phyloP scores from a whole-genome alignment of 2,329 filamentous ascomycete genomes.

The Coniosporium tulheliwenetii region DNA sequence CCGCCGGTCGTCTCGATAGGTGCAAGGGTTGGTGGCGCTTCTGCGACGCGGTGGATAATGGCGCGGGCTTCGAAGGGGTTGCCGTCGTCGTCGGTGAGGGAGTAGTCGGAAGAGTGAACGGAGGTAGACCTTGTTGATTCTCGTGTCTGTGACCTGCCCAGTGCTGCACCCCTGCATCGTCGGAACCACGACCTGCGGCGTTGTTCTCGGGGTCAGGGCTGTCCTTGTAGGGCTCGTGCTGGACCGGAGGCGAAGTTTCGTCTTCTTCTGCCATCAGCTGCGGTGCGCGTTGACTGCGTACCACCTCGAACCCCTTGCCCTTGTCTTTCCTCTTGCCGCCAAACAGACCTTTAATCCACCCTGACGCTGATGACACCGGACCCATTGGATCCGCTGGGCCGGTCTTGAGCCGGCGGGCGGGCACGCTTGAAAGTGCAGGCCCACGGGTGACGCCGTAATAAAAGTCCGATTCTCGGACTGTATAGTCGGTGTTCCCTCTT shows the following conservation, averaged over 20 bases:
- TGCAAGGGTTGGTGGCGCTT: conserved; percentile 41
- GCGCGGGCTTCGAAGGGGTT: conserved; percentile 22
- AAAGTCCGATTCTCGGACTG: conserved; percentile 88
- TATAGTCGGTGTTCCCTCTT: conserved; percentile 62
- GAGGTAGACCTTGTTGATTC: neutral
- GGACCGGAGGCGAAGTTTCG: conserved; percentile 16
- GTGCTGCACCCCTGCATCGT: conserved; percentile 35
- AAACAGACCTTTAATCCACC: conserved; percentile 72
- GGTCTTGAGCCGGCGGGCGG: conserved; percentile 75
- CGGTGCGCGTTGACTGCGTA: conserved; percentile 75
- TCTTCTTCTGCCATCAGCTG: conserved; percentile 55
- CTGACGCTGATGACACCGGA: conserved; percentile 73
- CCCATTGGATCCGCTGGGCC: conserved; percentile 90
- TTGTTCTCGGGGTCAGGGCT: conserved; percentile 20
- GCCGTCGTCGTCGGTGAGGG: conserved; percentile 23
- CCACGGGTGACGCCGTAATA: conserved; percentile 80
- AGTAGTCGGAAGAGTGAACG: conserved; percentile 8
- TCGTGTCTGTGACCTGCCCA: conserved; percentile 10
- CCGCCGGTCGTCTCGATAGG: conserved; percentile 42
- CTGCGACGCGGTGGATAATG: conserved; percentile 24
- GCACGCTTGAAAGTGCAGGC: conserved; percentile 66
- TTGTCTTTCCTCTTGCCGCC: conserved; percentile 85
- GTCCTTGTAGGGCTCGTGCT: conserved; percentile 36
- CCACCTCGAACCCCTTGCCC: conserved; percentile 92
- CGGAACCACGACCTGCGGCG: conserved; percentile 1